A percentile compares a stretch with the other conserved stretches of the same genome.
Evolutionary conservation across 2,329 filamentous ascomycete genomes (phyloP).

Genomic region (Fusarium sp.): DNA sequence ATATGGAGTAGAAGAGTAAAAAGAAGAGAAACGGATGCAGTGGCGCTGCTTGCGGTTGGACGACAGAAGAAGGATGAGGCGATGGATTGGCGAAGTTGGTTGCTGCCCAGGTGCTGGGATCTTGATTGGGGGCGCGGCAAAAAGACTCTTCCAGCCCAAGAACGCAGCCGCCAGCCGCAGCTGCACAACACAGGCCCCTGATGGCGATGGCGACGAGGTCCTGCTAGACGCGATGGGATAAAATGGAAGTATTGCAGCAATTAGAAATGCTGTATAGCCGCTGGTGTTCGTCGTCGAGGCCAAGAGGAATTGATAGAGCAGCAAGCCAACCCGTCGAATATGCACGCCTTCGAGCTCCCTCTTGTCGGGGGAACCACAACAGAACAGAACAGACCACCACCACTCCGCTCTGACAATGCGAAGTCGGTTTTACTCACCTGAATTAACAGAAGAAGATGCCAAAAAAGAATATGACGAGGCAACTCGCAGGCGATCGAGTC

Average conservation of each 20-base stretch:
- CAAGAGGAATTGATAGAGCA: slow-evolving; percentile 14
- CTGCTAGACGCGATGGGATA: slow-evolving; percentile 10
- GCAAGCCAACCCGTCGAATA: slow-evolving; percentile 13
- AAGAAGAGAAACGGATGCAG: slow-evolving; percentile 35
- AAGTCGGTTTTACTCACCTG: slow-evolving; percentile 39
- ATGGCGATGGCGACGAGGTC: slow-evolving; percentile 19
- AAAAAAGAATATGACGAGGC: slow-evolving; percentile 39
- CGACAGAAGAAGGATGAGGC: slow-evolving; percentile 42
- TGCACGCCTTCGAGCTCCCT: slow-evolving; percentile 31
- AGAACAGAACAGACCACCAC: slow-evolving; percentile 37
- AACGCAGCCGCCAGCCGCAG: slow-evolving; percentile 41
- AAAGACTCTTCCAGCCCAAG: slow-evolving; percentile 40
- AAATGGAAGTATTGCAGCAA: background rate
- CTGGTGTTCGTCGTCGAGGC: slow-evolving; percentile 1
- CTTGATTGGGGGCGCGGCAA: slow-evolving; percentile 47
- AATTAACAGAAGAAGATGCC: slow-evolving; percentile 41
- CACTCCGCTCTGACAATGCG: slow-evolving; percentile 3
- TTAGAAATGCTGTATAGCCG: background rate
- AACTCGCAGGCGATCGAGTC: slow-evolving; percentile 41
- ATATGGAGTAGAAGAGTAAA: slow-evolving; percentile 16
- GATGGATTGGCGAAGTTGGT: slow-evolving; percentile 41
- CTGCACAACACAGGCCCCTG: slow-evolving; percentile 32
- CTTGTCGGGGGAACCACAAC: slow-evolving; percentile 27
- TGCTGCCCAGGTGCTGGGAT: slow-evolving; percentile 42
- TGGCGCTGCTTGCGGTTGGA: slow-evolving; percentile 45